Evolutionary conservation across 1,139 yeast species (phyloP), one percentile per base, ranked within the genome.

Genomic region (Candida tunisiensis): DNA sequence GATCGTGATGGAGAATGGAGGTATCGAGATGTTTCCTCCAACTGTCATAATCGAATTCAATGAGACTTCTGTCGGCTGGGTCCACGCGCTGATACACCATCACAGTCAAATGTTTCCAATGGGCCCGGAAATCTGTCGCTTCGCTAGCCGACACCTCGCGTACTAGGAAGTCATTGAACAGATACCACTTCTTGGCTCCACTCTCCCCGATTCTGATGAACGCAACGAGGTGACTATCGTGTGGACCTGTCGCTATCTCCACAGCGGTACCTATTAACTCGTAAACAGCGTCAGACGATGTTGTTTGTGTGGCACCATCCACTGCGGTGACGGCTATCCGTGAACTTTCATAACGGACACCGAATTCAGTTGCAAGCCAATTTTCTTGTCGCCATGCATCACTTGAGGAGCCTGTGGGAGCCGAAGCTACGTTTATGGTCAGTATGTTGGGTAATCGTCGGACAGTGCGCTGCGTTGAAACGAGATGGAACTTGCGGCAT

Each of bases 121-220:
- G 58, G 25, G 61, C 60, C 1, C 71, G 57, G 30, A 83, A 57
- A 44, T 82, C 69, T 0, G 69, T 78, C 26, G 74, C 83, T 28
- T 74, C 83, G 15, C 56, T 58, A 37, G 74, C 79, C 1, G 74
- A 62, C 1, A 91, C 62, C 15, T 73, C 74, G 47, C 71, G 67
- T n/a, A 83, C 96, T 40, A 88, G 56, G 50, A 85, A 91, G 49
- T 91, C 96, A 45, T 91, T 91, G 49, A 91, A 83, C 42, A 91
- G 51, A 39, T 64, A 69, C 98, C 99, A 91, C 30, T 60, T 60
- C 4, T 38, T 36, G 27, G 58, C 62, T n/a, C n/a, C n/a, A n/a
- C n/a, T n/a, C n/a, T n/a, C n/a, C 10, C 49, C 55, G n/a, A 69
- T 56, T 30, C 63, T 62, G 5, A 69, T 60, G 36, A 53, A 39